These are phyloP conservation scores for Apostasia shenzhenica DNA, from an alignment of 106 monocot genomes.

Conservation along the genomic window DNA sequence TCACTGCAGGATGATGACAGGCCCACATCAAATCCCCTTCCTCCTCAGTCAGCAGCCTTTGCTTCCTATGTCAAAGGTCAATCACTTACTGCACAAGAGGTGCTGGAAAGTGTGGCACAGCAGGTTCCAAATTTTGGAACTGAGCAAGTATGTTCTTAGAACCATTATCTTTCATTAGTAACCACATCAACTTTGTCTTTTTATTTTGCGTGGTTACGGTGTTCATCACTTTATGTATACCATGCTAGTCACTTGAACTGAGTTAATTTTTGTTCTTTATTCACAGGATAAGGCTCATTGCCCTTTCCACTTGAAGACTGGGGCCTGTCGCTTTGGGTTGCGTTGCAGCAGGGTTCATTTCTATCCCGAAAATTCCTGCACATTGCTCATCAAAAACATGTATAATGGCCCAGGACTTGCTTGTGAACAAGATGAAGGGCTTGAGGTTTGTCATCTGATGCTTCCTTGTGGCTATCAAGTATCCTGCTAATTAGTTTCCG, in stretches of 20 bases:
- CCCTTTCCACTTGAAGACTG: slow-evolving; percentile 97
- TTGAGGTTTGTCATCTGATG: slow-evolving; percentile 90
- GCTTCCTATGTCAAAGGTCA: slow-evolving; percentile 28
- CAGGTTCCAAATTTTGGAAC: slow-evolving; percentile 97
- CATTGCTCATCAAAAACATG: slow-evolving; percentile 94
- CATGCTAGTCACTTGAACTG: background rate
- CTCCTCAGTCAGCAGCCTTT: slow-evolving; percentile 72
- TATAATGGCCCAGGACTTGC: slow-evolving; percentile 89
- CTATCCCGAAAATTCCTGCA: slow-evolving; percentile 90
- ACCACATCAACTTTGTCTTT: too few species aligned
- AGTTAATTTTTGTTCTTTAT: background rate
- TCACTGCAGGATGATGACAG: slow-evolving; percentile 71
- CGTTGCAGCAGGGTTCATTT: slow-evolving; percentile 93
- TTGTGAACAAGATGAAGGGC: slow-evolving; percentile 98
- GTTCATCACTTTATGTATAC: background rate
- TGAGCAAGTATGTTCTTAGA: slow-evolving; percentile 51
- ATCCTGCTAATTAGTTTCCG: slow-evolving; percentile 41
- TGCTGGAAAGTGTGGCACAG: slow-evolving; percentile 67
- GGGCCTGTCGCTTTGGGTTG: slow-evolving; percentile 81
- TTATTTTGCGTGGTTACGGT: too few species aligned
- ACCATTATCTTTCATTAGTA: background rate
- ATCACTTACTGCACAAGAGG: slow-evolving; percentile 47
- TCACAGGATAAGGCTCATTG: slow-evolving; percentile 95
- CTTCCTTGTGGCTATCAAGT: slow-evolving; percentile 48
- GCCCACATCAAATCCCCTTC: slow-evolving; percentile 92